Percentiles rank a stretch among this genome's conserved stretches.
These are phyloP conservation scores for Tricholoma furcatifolium DNA, from an alignment of 768 basidiomycete genomes.

Conservation along the genomic window DNA sequence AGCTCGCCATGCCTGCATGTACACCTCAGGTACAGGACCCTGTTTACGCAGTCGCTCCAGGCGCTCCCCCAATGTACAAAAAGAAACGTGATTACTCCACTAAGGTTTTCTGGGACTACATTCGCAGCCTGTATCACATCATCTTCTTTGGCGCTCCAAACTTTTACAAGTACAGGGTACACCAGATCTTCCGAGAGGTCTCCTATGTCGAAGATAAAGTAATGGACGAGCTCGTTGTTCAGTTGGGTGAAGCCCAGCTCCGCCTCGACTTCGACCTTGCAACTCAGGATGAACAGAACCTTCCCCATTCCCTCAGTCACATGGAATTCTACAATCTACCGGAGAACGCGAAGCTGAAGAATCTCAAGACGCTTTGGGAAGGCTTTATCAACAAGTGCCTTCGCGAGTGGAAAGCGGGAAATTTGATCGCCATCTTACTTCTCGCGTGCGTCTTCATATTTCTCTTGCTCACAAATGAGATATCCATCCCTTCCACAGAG, in stretches of 20 bases:
- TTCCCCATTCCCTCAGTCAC: too few species aligned
- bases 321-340: too few species aligned
- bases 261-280: too few species aligned
- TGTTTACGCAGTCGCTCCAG: too few species aligned
- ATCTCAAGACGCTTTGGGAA: slow-evolving; percentile 53
- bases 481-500: slow-evolving; percentile 32
- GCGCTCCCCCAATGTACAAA: too few species aligned
- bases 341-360: not conserved
- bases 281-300: too few species aligned
- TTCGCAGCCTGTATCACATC: not conserved
- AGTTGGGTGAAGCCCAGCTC: not conserved
- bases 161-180: not conserved
- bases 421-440: slow-evolving; percentile 66
- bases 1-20: too few species aligned
- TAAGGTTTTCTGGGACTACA: too few species aligned
- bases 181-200: not conserved
- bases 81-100: too few species aligned
- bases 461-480: not conserved
- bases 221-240: not conserved
- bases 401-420: slow-evolving; percentile 73
- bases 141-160: not conserved
- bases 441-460: slow-evolving; percentile 32
- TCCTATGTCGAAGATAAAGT: not conserved
- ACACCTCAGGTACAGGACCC: too few species aligned
- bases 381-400: slow-evolving; percentile 61